Evolutionary conservation across 805 yeast genomes (phyloP).

Genomic region (Starmerella floricola): DNA sequence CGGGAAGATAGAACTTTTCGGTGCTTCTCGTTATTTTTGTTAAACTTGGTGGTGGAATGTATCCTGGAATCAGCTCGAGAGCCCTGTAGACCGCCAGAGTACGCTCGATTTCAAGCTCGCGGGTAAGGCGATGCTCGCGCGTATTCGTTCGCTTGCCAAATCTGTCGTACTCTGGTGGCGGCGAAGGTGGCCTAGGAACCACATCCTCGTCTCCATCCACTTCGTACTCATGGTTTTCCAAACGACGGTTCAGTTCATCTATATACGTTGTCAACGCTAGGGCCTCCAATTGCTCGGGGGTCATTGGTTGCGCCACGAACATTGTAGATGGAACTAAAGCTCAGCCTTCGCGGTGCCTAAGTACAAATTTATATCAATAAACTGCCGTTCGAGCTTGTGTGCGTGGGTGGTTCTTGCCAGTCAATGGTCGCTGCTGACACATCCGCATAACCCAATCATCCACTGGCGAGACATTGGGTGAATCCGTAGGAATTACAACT

Average conservation of each 20-base stretch:
- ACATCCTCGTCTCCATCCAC: constrained; percentile 36
- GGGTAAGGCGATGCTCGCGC: constrained; percentile 52
- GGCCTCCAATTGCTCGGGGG: constrained; percentile 75
- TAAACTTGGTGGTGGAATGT: constrained; percentile 69
- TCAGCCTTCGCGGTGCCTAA: too few relatives aligned
- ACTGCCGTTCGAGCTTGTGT: too few relatives aligned
- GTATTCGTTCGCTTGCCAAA: constrained; percentile 80
- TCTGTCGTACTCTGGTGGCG: constrained; percentile 81
- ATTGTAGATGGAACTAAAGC: too few relatives aligned
- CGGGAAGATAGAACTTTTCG: constrained; percentile 79
- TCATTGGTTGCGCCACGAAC: constrained; percentile 27
- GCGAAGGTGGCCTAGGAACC: constrained; percentile 65
- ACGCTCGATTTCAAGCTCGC: constrained; percentile 63
- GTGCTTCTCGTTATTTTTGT: constrained; percentile 54
- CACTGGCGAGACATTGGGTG: not conserved
- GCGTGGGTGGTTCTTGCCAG: too few relatives aligned
- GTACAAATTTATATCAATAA: too few relatives aligned
- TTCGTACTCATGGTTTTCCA: constrained; percentile 24
- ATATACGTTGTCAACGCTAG: constrained; percentile 51
- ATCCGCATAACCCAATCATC: too few relatives aligned
- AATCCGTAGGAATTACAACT: too few relatives aligned
- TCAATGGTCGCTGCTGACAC: too few relatives aligned
- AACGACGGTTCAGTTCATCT: constrained; percentile 59
- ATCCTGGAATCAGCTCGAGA: constrained; percentile 57
- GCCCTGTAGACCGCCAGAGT: constrained; percentile 68